phyloP scores from a whole-genome alignment of 805 yeast species.

The Schwanniomyces pseudopolymorphus region DNA sequence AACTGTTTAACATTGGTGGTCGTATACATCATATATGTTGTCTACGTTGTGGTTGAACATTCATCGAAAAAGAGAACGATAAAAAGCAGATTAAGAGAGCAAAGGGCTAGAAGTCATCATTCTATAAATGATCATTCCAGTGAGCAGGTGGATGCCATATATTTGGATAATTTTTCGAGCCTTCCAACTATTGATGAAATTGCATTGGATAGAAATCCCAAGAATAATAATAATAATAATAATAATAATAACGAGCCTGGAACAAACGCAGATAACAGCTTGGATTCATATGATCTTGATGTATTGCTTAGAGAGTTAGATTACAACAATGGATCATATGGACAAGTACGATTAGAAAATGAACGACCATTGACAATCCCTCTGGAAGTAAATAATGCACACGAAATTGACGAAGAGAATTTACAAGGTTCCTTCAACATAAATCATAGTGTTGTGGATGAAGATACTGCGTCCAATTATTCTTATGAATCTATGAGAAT shows the following conservation, averaged over 20 bases:
- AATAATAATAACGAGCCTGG: too few relatives aligned
- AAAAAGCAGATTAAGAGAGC: slow-evolving; percentile 13
- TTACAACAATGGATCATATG: slow-evolving; percentile 18
- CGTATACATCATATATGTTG: slow-evolving; percentile 60
- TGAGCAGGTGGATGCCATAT: slow-evolving; percentile 17
- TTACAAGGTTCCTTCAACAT: not conserved
- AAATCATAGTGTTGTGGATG: not conserved
- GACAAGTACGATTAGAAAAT: slow-evolving; percentile 9
- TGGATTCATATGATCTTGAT: slow-evolving; percentile 31
- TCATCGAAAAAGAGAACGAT: slow-evolving; percentile 15
- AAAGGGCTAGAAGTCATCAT: slow-evolving; percentile 23
- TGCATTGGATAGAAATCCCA: not conserved
- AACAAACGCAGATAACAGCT: not conserved
- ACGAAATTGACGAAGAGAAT: not conserved
- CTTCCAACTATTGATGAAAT: slow-evolving; percentile 31
- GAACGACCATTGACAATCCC: slow-evolving; percentile 13
- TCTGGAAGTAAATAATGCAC: not conserved
- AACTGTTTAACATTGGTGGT: slow-evolving; percentile 60
- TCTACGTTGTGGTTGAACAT: slow-evolving; percentile 37
- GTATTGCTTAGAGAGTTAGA: slow-evolving; percentile 32
- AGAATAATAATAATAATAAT: not conserved
- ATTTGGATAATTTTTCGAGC: slow-evolving; percentile 16
- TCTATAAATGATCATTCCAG: slow-evolving; percentile 2
- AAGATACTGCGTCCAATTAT: not conserved
- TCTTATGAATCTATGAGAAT: not conserved